phyloP scores from a whole-genome alignment of 139 green algal genomes.

The Ettlia oleoabundans region DNA sequence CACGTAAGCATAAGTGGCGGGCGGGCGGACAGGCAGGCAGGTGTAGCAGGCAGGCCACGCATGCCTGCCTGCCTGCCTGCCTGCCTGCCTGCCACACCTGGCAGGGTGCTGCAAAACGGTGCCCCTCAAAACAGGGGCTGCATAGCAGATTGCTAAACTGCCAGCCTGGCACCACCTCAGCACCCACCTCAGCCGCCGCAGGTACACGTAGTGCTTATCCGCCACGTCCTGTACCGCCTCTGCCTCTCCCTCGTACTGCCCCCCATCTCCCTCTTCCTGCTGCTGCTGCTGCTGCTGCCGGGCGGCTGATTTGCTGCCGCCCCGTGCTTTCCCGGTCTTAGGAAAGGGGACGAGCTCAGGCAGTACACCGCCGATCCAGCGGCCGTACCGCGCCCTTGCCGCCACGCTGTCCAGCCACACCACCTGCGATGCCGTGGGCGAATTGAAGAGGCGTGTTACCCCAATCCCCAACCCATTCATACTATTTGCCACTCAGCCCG shows the following conservation, averaged over 20 bases:
- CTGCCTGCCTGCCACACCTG: no score
- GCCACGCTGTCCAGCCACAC: conserved; percentile 71
- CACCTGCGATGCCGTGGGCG: conserved; percentile 39
- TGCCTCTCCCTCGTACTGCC: neutral
- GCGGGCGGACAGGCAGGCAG: no score
- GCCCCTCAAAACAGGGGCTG: no score
- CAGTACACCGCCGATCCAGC: conserved; percentile 72
- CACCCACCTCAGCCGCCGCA: conserved; percentile 52
- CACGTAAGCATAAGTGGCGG: no score
- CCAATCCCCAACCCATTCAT: neutral
- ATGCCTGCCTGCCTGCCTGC: no score
- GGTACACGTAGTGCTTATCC: conserved; percentile 46
- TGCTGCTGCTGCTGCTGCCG: conserved; percentile 21
- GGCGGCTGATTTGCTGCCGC: conserved; percentile 22
- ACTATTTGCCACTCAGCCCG: neutral
- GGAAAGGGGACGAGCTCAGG: conserved; percentile 64
- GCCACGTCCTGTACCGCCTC: neutral
- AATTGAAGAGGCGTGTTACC: neutral
- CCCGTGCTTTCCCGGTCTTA: conserved; percentile 23
- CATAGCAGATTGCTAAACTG: neutral
- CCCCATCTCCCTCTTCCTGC: conserved; percentile 6
- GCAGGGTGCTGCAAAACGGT: no score
- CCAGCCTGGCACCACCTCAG: no score
- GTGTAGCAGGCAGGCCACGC: no score
- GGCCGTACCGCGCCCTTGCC: conserved; percentile 67